A percentile compares a stretch with the other conserved stretches of the same genome.
Evolutionary conservation across 352 stramenopile genomes (phyloP).

Genomic region (Globisporangium megalacanthum): DNA sequence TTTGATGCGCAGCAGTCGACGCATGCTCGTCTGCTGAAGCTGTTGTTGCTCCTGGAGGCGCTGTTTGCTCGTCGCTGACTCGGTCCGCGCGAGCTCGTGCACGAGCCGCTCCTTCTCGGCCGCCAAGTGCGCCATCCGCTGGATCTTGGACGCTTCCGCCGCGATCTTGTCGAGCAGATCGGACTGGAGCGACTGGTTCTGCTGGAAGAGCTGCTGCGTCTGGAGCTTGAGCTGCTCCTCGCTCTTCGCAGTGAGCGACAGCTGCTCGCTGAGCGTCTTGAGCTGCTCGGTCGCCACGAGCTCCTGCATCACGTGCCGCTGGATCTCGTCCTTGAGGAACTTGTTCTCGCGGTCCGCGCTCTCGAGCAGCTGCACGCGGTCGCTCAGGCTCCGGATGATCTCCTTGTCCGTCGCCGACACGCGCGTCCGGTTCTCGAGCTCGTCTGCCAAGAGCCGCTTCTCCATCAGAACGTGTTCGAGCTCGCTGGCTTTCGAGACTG

Average conservation of each 20-base stretch:
- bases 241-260: slow-evolving; percentile 44
- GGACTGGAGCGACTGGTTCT: slow-evolving; percentile 59
- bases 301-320: slow-evolving; percentile 59
- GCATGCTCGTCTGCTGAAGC: slow-evolving; percentile 22
- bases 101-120: slow-evolving; percentile 53
- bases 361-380: slow-evolving; percentile 38
- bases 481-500: slow-evolving; percentile 1
- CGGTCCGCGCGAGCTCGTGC: slow-evolving; percentile 42
- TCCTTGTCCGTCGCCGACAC: slow-evolving; percentile 29
- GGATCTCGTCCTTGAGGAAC: slow-evolving; percentile 50
- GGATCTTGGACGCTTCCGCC: slow-evolving; percentile 54
- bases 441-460: slow-evolving; percentile 20
- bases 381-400: slow-evolving; percentile 24
- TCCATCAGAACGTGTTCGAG: slow-evolving; percentile 40
- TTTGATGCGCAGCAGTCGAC: slow-evolving; percentile 31
- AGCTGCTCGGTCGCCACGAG: slow-evolving; percentile 43
- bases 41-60: slow-evolving; percentile 20
- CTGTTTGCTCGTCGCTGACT: slow-evolving; percentile 26
- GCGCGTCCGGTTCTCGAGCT: slow-evolving; percentile 16
- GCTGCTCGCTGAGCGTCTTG: slow-evolving; percentile 48
- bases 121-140: slow-evolving; percentile 58
- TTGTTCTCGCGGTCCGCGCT: slow-evolving; percentile 47
- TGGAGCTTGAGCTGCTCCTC: slow-evolving; percentile 69
- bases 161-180: slow-evolving; percentile 67
- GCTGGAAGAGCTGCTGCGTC: slow-evolving; percentile 61